Base-by-base conservation (phyloP, 2,329 filamentous ascomycete genomes). In the Nemania bipapillata region DNA sequence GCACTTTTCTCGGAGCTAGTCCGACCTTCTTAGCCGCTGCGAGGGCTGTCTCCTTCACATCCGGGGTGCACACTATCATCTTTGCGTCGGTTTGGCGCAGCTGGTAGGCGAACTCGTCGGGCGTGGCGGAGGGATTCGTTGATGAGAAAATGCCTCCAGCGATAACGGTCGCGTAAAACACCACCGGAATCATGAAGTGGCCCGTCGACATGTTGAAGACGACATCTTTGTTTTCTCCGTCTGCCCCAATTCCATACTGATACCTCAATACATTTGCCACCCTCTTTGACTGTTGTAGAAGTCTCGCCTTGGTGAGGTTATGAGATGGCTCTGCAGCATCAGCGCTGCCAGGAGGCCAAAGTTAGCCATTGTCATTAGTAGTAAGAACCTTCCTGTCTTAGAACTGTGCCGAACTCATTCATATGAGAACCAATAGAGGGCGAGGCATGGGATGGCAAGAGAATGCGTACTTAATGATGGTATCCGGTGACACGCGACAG, bases 261-360 rank as follows among this genome's bases (percentile, higher is more conserved):
- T 72, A 17, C 30, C 88, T 84, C 0, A 91, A 80, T 17, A 86
- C 84, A 71, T 87, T 80, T 4, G 87, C 88, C 20, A 87, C 82
- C 2, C 84, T 82, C 70, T 86, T 82, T 9, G 85, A 83, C 11
- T 87, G 79, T 9, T 75, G 73, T 4, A 85, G 83, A 2, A 85
- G 81, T 32, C 83, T 80, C 0, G 82, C 79, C 74, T 86, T 89
- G 54, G 85, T 90, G 64, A 91, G 78, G 62, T 76, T 74, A 59
- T 85, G 82, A n/a, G 79, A 79, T 0, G 88, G 86, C 57, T 89
- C 80, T 5, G 83, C 81, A 0, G 89, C 88, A 71, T 89, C 87
- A 50, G 83, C 81, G 74, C 69, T 70, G 12, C 53, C 20, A 45
- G 12, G 42, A 49, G 40, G 12, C 3, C 4, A 9, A 28, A 30